These are phyloP conservation scores for Sphagnum tenellum DNA, from an alignment of 225 moss, liverwort and hornwort genomes.

Conservation along the genomic window DNA sequence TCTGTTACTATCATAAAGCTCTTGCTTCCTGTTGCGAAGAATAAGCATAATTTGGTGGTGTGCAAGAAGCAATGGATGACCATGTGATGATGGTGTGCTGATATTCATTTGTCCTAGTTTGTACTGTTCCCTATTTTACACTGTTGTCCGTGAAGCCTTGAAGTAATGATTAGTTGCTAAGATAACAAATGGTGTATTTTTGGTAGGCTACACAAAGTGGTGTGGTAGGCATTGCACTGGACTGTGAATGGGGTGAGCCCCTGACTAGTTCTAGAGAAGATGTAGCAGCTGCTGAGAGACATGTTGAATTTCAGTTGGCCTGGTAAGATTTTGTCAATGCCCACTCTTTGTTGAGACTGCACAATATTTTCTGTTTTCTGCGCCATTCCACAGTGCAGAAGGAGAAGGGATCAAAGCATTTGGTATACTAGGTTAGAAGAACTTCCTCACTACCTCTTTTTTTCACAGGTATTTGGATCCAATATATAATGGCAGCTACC, in stretches of 20 bases:
- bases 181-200: background rate
- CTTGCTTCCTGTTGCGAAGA: no score
- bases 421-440: background rate
- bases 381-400: no score
- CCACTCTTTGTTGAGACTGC: no score
- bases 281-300: slow-evolving; percentile 49
- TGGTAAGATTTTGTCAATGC: slow-evolving; percentile 29
- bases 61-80: no score
- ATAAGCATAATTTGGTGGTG: no score
- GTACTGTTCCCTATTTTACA: no score
- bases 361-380: no score
- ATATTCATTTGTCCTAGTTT: no score
- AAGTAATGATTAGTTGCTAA: no score
- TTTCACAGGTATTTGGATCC: slow-evolving; percentile 75
- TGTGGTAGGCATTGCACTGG: slow-evolving; percentile 57
- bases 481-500: slow-evolving; percentile 76
- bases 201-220: slow-evolving; percentile 52
- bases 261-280: slow-evolving; percentile 42
- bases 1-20: no score
- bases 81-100: no score
- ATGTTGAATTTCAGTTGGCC: slow-evolving; percentile 57
- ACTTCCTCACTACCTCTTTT: background rate
- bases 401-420: background rate
- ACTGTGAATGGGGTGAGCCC: slow-evolving; percentile 75
- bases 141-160: no score